Evolutionary conservation across 108 stramenopile species (phyloP), one percentile per base, ranked within the genome.

Genomic region (Fistulifera solaris): DNA sequence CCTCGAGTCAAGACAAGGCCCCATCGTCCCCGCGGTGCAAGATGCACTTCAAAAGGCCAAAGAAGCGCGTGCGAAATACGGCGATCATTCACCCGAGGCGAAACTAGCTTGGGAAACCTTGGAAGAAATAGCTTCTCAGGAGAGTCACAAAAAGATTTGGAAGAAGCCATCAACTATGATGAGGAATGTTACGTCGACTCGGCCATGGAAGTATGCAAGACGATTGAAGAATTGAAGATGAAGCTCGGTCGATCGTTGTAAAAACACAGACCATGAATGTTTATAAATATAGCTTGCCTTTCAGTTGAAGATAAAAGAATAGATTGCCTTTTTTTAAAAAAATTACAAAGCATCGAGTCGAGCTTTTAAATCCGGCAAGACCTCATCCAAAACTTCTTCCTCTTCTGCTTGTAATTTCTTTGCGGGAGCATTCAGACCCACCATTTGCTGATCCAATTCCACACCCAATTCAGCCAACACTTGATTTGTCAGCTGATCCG

Each of bases 401-500:
- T 88, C 86, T 59, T 75, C 77, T 16, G 28, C 48, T 45, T 67
- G 63, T 14, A 65, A 66, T 22, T 67, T 67, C 12, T 43, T 59
- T n/a, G 35, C 66, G 5, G 87, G 87, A 40, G 83, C 83, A 58
- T 75, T 54, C 57, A 89, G 62, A 45, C 87, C 87, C 6, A 79
- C 81, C 76, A 89, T 77, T 52, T 85, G 63, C 19, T 45, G 27
- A 71, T 89, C 87, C 78, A 84, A 39, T 61, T 89, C 87, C 0
- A 89, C 75, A 58, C 87, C 87, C 63, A 89, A 73, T 65, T 89
- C 87, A 0, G 87, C 87, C 73, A 89, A 67, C 0, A 85, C 79
- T 57, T 85, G 83, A 46, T 59, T 66, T 1, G 87, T 85, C 0
- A 89, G 64, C 28, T 75, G 45, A 21, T 89, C 83, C 0, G 83